Evolutionary conservation across 495 filamentous ascomycete genomes (phyloP).

Genomic region (Alectoria sarmentosa): DNA sequence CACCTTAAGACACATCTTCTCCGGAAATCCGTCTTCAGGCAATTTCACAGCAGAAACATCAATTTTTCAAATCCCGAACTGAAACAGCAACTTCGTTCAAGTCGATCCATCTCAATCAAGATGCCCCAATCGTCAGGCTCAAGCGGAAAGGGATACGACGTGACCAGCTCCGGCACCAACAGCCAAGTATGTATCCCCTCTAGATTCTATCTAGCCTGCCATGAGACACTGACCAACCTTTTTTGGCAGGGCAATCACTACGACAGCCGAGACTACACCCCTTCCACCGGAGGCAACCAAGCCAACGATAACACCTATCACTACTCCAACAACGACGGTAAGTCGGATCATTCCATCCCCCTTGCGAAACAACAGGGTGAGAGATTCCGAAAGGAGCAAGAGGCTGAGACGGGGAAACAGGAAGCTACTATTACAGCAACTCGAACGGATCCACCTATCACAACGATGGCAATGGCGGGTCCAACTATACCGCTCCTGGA

Average conservation of each 20-base stretch:
- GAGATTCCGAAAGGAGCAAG: not conserved
- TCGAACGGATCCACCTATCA: constrained; percentile 45
- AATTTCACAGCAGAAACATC: not conserved
- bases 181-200: constrained; percentile 35
- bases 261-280: constrained; percentile 40
- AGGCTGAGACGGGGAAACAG: constrained; percentile 19
- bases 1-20: too few relatives aligned
- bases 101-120: not conserved
- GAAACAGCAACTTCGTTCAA: not conserved
- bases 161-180: constrained; percentile 42
- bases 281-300: constrained; percentile 28
- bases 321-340: constrained; percentile 41
- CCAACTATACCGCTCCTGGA: constrained; percentile 33
- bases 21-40: not conserved
- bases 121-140: constrained; percentile 12
- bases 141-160: constrained; percentile 32
- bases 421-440: constrained; percentile 50
- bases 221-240: not conserved
- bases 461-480: constrained; percentile 38
- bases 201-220: not conserved
- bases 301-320: constrained; percentile 43
- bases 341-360: constrained; percentile 1
- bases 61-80: not conserved
- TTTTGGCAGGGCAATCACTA: constrained; percentile 43
- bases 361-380: too few relatives aligned